Base-by-base conservation (phyloP, 2,329 filamentous ascomycete species). In the Trichoderma sp. region DNA sequence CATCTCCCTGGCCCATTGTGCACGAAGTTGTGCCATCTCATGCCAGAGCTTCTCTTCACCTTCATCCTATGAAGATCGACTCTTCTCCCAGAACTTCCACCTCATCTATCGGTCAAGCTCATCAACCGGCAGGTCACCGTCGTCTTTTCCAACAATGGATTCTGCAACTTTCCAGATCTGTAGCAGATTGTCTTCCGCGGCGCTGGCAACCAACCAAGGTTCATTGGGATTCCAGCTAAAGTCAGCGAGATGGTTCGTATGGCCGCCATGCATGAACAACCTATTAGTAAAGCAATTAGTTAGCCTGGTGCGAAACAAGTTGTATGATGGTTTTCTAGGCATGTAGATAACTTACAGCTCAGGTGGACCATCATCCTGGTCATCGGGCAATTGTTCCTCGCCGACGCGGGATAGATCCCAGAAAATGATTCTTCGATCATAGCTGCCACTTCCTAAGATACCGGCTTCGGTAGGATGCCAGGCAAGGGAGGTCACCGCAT, bases 221-320 rank as follows among this genome's bases (percentile, higher is more conserved):
- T 98, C 94, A 80, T 97, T 97, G 76, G 90, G 90, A 82, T 99
- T 99, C 95, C 95, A 99, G 83, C 92, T 95, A 79, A 99, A 99
- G 82, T 99, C 97, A 43, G 93, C 94, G 73, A 99, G 90, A 75
- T 97, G 92, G 83, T 98, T 98, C 12, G 96, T 99, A 84, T 99
- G 97, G 36, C 96, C 96, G 73, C 96, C 96, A 78, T 99, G 96
- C 95, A 99, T 98, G 83, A 99, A 99, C 1, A 99, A 85, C 17
- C 68, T 70, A 32, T 11, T n/a, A 61, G 93, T 94, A 72, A 28
- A 53, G 68, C 39, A 6, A 20, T 5, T 50, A 73, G 61, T 74
- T 74, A 80, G 76, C 65, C 13, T 20, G 20, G 12, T 28, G 32
- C n/a, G 28, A 32, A 43, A 34, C 3, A 28, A 47, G 26, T 32